These are phyloP conservation scores for Blumeria graminis DNA, from an alignment of 2,329 filamentous ascomycete species.

Conservation along the genomic window DNA sequence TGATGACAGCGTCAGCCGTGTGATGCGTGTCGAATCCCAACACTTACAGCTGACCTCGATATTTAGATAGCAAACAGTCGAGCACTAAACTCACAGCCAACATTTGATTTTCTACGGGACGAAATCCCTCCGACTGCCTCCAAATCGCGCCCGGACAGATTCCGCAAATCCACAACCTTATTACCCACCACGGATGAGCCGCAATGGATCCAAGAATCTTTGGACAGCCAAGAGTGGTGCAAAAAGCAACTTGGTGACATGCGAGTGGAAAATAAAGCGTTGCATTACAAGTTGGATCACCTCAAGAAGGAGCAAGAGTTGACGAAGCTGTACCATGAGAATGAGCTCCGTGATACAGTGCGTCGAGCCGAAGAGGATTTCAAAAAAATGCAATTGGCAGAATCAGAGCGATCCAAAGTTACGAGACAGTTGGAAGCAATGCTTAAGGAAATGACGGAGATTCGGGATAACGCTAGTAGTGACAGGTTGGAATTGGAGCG, in stretches of 20 bases:
- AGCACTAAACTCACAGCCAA: conserved; percentile 25
- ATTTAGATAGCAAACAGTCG: conserved; percentile 22
- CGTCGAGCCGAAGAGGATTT: conserved; percentile 70
- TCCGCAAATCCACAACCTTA: conserved; percentile 6
- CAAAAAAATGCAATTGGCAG: conserved; percentile 35
- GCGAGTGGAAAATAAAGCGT: conserved; percentile 67
- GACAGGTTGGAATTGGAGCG: conserved; percentile 44
- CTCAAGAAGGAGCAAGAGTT: conserved; percentile 75
- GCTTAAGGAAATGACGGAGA: conserved; percentile 25
- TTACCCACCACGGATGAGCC: conserved; percentile 28
- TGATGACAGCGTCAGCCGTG: neutral
- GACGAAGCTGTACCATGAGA: conserved; percentile 50
- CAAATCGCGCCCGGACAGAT: neutral
- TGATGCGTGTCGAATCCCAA: neutral
- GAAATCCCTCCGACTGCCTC: conserved; percentile 16
- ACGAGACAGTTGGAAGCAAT: conserved; percentile 25
- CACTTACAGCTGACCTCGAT: neutral
- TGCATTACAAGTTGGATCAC: conserved; percentile 72
- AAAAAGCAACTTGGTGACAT: conserved; percentile 41
- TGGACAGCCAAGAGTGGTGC: conserved; percentile 9
- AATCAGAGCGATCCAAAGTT: conserved; percentile 27
- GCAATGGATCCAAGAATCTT: conserved; percentile 18
- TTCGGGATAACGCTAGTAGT: conserved; percentile 24
- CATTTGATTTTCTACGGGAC: conserved; percentile 32
- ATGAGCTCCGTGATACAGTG: conserved; percentile 59